Evolutionary conservation across 768 basidiomycete species (phyloP), one percentile per base, ranked within the genome.

Genomic region (Boletus coccyginus): DNA sequence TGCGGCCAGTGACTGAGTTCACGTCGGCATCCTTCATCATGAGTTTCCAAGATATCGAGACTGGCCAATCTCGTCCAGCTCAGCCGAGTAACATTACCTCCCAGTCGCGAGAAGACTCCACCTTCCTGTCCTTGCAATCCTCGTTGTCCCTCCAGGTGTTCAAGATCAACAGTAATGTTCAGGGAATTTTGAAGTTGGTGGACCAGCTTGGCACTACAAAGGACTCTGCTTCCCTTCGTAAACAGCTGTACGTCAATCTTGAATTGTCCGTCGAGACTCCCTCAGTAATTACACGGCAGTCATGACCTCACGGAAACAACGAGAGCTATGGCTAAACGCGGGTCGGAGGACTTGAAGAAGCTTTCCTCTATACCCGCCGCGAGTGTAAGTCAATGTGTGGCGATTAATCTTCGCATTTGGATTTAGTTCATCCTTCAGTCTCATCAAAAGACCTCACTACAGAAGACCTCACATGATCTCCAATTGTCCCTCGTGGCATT

Each of bases 91-190:
- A 55, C 13, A 57, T 54, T 27, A 50, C 60, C 2, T 72, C 79
- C 56, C 77, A 75, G 58, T 73, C 75, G 19, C 73, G 65, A 41
- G 86, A 90, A 67, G 92, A 94, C 72, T 80, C 83, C 8, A 79
- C 87, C 5, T 98, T 96, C 71, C 74, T 80, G 11, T 78, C 77
- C 33, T 75, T 95, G 16, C 93, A 94, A 67, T 85, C 83, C 4
- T 91, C 91, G 14, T 73, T 94, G 57, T 89, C 89, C 1, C 80
- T 98, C 7, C 95, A 98, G 71, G 92, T 96, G 55, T 98, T 98
- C 87, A 98, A 98, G 83, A 94, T 98, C 77, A 95, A 96, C 66
- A 84, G 92, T 56, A 99, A 99, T 73, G 94, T 98, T 3, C 92
- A 96, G 66, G 96, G 92, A 16, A 95, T 99, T 47, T 73, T 93